Conservation (phyloP, 441 rosid species). For the Populus hybrid region DNA sequence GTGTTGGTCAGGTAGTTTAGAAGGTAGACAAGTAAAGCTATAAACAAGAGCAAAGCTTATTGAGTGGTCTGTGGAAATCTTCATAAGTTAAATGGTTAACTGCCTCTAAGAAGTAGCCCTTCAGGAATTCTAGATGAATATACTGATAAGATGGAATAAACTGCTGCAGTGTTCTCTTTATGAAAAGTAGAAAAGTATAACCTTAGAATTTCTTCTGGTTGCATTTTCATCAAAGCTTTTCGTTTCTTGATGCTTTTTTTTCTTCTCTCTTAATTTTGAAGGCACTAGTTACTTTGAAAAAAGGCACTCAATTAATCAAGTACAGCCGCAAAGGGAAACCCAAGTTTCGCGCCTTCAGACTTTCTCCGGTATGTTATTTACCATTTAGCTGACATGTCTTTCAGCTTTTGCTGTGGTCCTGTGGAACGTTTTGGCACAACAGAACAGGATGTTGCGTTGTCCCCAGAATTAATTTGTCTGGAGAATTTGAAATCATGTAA, state of each 20-base stretch:
- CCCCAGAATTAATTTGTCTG: background rate
- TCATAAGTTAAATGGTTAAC: background rate
- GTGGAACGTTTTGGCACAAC: background rate
- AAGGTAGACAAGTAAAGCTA: background rate
- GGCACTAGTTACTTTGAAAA: slow-evolving; percentile 80
- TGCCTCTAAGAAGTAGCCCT: background rate
- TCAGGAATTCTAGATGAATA: background rate
- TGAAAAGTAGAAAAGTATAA: background rate
- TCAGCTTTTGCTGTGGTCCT: background rate
- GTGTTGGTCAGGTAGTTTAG: background rate
- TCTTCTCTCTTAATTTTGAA: slow-evolving; percentile 25
- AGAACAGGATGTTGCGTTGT: background rate
- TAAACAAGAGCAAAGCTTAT: background rate
- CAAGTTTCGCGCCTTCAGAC: slow-evolving; percentile 86
- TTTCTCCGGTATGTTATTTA: slow-evolving; percentile 64
- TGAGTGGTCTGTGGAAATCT: background rate
- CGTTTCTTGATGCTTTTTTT: background rate
- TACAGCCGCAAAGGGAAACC: slow-evolving; percentile 94
- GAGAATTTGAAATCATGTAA: background rate
- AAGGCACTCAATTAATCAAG: slow-evolving; percentile 82
- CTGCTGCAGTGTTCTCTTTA: background rate
- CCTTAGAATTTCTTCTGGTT: background rate
- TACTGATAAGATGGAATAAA: background rate
- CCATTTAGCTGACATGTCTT: background rate
- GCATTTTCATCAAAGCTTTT: background rate